A percentile compares a stretch with the other conserved stretches of the same genome.
These are phyloP conservation scores for Golubevia sp. DNA, from an alignment of 1,284 basidiomycete genomes.

Conservation along the genomic window DNA sequence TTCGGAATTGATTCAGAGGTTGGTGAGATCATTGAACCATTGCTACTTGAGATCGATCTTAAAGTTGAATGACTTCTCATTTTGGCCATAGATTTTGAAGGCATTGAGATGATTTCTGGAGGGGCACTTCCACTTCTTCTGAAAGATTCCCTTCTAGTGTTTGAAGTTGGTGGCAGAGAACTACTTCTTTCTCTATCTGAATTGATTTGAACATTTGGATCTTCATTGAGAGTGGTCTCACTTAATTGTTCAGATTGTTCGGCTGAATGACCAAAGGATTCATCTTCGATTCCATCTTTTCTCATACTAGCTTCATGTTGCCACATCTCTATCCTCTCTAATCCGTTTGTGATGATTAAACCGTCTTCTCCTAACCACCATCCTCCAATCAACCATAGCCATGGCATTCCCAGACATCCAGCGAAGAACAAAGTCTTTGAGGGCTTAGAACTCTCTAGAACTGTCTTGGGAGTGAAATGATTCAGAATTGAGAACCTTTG, in stretches of 20 bases:
- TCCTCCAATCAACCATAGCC: background rate
- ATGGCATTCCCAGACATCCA: background rate
- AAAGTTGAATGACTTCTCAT: too few species aligned
- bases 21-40: background rate
- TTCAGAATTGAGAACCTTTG: background rate
- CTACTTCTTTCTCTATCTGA: background rate
- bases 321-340: slow-evolving; percentile 25
- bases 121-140: too few species aligned
- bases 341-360: slow-evolving; percentile 4
- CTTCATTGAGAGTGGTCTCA: background rate
- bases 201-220: too few species aligned
- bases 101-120: too few species aligned
- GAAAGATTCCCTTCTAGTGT: background rate
- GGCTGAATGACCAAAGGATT: too few species aligned
- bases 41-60: too few species aligned
- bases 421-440: background rate
- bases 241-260: background rate
- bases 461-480: background rate
- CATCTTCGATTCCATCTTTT: slow-evolving; percentile 3
- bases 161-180: background rate
- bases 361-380: slow-evolving; percentile 13
- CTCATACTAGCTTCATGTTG: slow-evolving; percentile 27
- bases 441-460: background rate
- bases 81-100: too few species aligned
- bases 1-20: slow-evolving; percentile 8